phyloP scores from a whole-genome alignment of 164 flowering plant species.

The Aristolochia fimbriata region DNA sequence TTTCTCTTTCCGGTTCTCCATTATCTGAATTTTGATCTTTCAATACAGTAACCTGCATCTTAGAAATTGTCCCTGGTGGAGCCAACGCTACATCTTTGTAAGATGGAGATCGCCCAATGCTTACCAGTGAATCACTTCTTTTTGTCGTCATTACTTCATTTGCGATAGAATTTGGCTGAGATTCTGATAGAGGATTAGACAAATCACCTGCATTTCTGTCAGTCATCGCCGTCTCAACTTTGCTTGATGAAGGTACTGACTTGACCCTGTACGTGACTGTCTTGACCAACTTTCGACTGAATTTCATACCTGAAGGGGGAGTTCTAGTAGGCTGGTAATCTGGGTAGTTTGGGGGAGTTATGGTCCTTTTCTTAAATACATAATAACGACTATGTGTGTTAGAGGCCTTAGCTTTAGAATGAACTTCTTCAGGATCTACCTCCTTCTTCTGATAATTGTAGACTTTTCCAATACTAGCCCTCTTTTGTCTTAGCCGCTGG shows the following conservation, averaged over 20 bases:
- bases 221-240: slow-evolving; percentile 21
- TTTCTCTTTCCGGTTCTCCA: slow-evolving; percentile 18
- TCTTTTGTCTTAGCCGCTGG: slow-evolving; percentile 53
- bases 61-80: slow-evolving; percentile 76
- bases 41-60: slow-evolving; percentile 36
- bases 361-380: slow-evolving; percentile 47
- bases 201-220: slow-evolving; percentile 20
- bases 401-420: slow-evolving; percentile 29
- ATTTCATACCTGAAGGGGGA: slow-evolving; percentile 44
- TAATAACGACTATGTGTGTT: slow-evolving; percentile 51
- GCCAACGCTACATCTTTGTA: slow-evolving; percentile 98
- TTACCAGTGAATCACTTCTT: slow-evolving; percentile 37
- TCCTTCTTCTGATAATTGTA: slow-evolving; percentile 62
- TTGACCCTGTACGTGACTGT: slow-evolving; percentile 82
- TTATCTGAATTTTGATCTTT: slow-evolving; percentile 24
- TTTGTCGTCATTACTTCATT: slow-evolving; percentile 10
- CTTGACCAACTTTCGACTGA: slow-evolving; percentile 66
- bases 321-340: slow-evolving; percentile 45
- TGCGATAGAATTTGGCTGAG: slow-evolving; percentile 19
- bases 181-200: slow-evolving; percentile 22
- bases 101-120: slow-evolving; percentile 87
- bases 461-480: slow-evolving; percentile 50
- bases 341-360: slow-evolving; percentile 42
- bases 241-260: slow-evolving; percentile 48
- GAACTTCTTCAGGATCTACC: slow-evolving; percentile 30